Percentiles rank a stretch among this genome's conserved stretches.
Evolutionary conservation across 768 basidiomycete genomes (phyloP).

Genomic region (Mycena haematopus): DNA sequence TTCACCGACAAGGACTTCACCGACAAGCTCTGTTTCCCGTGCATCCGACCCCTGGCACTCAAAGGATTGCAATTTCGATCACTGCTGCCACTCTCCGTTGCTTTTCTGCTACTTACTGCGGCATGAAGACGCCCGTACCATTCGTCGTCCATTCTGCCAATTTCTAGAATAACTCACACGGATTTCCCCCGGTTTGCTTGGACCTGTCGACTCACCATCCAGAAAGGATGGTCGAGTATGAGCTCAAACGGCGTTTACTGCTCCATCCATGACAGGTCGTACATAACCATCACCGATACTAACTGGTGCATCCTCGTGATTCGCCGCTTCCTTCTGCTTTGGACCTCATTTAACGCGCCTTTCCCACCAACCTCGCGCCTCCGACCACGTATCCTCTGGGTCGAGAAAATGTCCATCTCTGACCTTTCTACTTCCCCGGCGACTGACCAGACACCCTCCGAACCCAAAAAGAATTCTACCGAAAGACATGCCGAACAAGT

Average conservation of each 20-base stretch:
- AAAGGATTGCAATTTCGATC: background rate
- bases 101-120: too few relatives aligned
- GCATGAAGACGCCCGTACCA: too few relatives aligned
- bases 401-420: slow-evolving; percentile 11
- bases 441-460: background rate
- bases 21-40: background rate
- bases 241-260: too few relatives aligned
- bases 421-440: background rate
- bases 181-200: background rate
- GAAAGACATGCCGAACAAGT: background rate
- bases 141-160: background rate
- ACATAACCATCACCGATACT: slow-evolving; percentile 24
- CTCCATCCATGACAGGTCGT: slow-evolving; percentile 8
- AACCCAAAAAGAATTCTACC: background rate
- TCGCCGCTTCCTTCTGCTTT: slow-evolving; percentile 22
- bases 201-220: background rate
- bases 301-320: background rate
- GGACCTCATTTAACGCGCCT: slow-evolving; percentile 15
- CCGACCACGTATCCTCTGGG: slow-evolving; percentile 10
- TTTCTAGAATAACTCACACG: background rate
- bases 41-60: slow-evolving; percentile 4
- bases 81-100: background rate
- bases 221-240: background rate
- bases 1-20: too few relatives aligned
- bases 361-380: slow-evolving; percentile 7